Conservation (phyloP, 1,284 basidiomycete genomes). For the Fomitopsis pinicola region DNA sequence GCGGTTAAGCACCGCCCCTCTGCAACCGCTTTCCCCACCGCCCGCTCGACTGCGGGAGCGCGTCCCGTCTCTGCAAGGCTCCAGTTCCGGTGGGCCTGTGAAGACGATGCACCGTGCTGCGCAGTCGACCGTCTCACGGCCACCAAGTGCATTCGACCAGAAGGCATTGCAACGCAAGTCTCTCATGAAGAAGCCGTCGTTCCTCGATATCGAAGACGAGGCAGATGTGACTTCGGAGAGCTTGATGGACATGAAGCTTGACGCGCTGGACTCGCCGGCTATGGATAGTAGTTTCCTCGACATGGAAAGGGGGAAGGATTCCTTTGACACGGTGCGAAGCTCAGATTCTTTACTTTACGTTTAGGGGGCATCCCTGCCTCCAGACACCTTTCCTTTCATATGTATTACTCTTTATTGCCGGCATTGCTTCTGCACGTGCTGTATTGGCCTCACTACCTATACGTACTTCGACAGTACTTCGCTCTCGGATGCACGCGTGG, state of each 20-base stretch:
- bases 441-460: background rate
- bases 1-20: constrained; percentile 28
- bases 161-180: constrained; percentile 24
- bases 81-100: no score
- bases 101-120: constrained; percentile 6
- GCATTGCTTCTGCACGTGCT: constrained; percentile 10
- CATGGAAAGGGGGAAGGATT: constrained; percentile 49
- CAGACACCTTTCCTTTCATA: constrained; percentile 13
- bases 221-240: constrained; percentile 30
- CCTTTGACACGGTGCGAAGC: constrained; percentile 57
- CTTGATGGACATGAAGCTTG: constrained; percentile 14
- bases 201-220: constrained; percentile 62
- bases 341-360: constrained; percentile 27
- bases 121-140: constrained; percentile 10
- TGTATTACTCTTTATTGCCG: constrained; percentile 25
- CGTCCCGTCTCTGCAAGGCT: constrained; percentile 4
- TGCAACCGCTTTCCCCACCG: constrained; percentile 35
- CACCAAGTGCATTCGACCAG: constrained; percentile 26
- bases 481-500: background rate
- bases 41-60: constrained; percentile 20
- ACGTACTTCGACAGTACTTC: constrained; percentile 1
- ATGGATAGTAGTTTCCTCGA: constrained; percentile 59
- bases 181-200: constrained; percentile 64
- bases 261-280: constrained; percentile 15
- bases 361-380: constrained; percentile 13